phyloP scores from a whole-genome alignment of 768 basidiomycete species.

The Mrakia frigida region DNA sequence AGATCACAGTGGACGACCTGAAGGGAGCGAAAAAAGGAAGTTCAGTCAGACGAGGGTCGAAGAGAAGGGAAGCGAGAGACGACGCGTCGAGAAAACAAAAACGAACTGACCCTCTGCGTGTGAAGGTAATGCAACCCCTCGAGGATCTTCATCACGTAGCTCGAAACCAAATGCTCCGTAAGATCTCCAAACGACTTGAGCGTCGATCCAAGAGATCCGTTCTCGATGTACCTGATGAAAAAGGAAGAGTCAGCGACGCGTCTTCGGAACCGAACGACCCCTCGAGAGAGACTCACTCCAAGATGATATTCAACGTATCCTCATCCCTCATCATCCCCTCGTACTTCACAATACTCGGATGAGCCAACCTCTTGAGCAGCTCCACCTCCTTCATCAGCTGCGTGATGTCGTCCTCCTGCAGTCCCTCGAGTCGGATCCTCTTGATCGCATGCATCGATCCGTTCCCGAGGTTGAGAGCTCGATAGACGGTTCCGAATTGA shows the following conservation, averaged over 20 bases:
- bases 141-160: conserved; percentile 92
- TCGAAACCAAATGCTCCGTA: conserved; percentile 83
- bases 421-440: conserved; percentile 79
- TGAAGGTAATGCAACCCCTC: conserved; percentile 94
- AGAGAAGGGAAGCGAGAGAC: no score
- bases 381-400: conserved; percentile 94
- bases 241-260: neutral
- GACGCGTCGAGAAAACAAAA: neutral
- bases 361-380: conserved; percentile 79
- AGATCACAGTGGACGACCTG: conserved; percentile 96
- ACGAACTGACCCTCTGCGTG: conserved; percentile 49
- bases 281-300: conserved; percentile 65
- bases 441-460: conserved; percentile 99
- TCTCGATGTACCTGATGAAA: conserved; percentile 75
- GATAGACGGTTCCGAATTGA: conserved; percentile 93
- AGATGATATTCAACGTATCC: conserved; percentile 80
- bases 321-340: conserved; percentile 91
- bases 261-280: neutral
- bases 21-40: neutral
- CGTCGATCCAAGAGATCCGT: conserved; percentile 88
- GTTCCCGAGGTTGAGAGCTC: conserved; percentile 85
- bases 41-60: no score
- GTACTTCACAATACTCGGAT: conserved; percentile 95
- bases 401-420: conserved; percentile 82
- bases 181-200: conserved; percentile 89